A percentile compares a stretch with the other conserved stretches of the same genome.
Evolutionary conservation across 176 grass and related monocot genomes (phyloP).

Genomic region (Carex cristatella): DNA sequence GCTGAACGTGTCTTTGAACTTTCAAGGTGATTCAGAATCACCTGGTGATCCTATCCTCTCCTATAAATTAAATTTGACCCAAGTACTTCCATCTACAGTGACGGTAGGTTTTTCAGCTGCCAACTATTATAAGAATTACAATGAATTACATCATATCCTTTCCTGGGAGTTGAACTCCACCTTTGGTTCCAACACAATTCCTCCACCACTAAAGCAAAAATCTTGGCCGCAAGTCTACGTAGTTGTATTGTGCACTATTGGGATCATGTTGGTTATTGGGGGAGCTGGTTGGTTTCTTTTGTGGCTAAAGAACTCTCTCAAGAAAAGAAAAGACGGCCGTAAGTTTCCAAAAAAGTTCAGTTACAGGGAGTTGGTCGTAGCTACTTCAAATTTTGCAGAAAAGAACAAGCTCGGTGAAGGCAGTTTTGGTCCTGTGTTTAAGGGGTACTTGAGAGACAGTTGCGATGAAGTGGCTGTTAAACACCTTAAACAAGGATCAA

Average conservation of each 20-base stretch:
- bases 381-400: slow-evolving; percentile 15
- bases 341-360: slow-evolving; percentile 13
- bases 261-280: not conserved
- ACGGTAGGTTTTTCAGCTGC: slow-evolving; percentile 31
- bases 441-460: slow-evolving; percentile 4
- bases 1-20: slow-evolving; percentile 17
- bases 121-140: not conserved
- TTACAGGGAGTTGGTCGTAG: slow-evolving; percentile 16
- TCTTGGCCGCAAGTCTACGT: not conserved
- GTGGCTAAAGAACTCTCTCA: not conserved
- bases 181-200: not conserved
- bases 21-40: not conserved
- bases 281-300: not conserved
- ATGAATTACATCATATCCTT: slow-evolving; percentile 20
- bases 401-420: slow-evolving; percentile 37
- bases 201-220: not conserved
- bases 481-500: not conserved
- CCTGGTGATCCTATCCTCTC: not conserved
- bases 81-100: slow-evolving; percentile 12
- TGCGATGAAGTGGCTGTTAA: slow-evolving; percentile 30
- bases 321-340: not conserved
- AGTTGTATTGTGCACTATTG: not conserved
- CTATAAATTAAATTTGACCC: slow-evolving; percentile 1
- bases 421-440: slow-evolving; percentile 31
- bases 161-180: slow-evolving; percentile 29